Base-by-base conservation (phyloP, 2,329 filamentous ascomycete genomes). In the Ascocoryne sarcoides region DNA sequence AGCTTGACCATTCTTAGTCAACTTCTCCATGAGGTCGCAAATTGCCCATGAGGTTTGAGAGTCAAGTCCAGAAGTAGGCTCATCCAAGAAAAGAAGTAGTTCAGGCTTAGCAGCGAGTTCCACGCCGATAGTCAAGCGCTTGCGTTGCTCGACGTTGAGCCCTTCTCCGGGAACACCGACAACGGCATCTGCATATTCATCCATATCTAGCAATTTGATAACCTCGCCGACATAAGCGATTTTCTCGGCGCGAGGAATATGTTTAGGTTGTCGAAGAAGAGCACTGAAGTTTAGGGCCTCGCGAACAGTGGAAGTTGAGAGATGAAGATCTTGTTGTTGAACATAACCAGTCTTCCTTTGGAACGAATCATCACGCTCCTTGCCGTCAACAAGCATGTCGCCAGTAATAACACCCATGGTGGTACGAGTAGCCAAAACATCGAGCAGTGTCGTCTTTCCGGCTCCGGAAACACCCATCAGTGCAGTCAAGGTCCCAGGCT, bases 41-140 rank as follows among this genome's bases (percentile, higher is more conserved):
- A 95, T 95, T 46, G 86, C 84, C 85, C 87, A 95, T 1, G 88
- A 89, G 1, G 88, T 94, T 60, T 95, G 87, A 56, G 80, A 86
- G 62, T 95, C 89, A 14, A 95, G 76, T 67, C 89, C 89, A 23
- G 87, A 94, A 4, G 88, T 95, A 15, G 89, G 89, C 63, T 95
- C 89, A 54, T 95, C 89, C 34, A 95, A 76, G 67, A 95, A 95
- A 36, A 95, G 76, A 43, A 95, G 71, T 37, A 95, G 70, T 34
- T 86, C 79, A 5, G 89, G 89, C 66, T 90, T 94, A 8, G 89
- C 89, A 31, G 87, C 89, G 20, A 96, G 75, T 60, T 95, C 90
- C 18, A 95, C 89, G 61, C 87, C 90, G 48, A 95, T 95, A 0
- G 89, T 95, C 4, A 95, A 71, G 55, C 87, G 84, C 62, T 81